A percentile compares a stretch with the other conserved stretches of the same genome.
Conservation (phyloP, 2,329 filamentous ascomycete genomes). For the Nemania sp. region DNA sequence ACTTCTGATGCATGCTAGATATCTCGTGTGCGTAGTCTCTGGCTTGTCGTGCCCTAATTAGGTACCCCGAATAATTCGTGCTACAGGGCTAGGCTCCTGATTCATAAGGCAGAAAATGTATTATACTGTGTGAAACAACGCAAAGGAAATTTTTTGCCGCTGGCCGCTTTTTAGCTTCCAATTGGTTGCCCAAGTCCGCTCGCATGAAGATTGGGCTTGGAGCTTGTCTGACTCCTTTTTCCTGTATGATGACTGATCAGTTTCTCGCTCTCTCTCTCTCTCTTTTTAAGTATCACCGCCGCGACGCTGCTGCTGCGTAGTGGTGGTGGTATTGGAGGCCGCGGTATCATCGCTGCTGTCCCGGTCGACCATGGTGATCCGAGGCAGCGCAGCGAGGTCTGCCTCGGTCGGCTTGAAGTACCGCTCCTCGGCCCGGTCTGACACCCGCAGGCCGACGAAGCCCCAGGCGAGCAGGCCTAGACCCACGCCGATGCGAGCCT, state of each 20-base stretch:
- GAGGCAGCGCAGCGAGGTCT: conserved; percentile 72
- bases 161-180: not conserved
- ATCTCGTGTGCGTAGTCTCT: too few species aligned
- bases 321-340: not conserved
- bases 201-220: too few species aligned
- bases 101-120: not conserved
- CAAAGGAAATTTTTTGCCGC: not conserved
- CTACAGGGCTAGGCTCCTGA: too few species aligned
- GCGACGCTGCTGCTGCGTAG: too few species aligned
- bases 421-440: conserved; percentile 72
- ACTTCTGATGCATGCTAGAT: too few species aligned
- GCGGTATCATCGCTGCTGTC: conserved; percentile 2
- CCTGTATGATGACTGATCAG: not conserved
- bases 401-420: conserved; percentile 72
- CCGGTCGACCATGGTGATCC: conserved; percentile 62
- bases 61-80: too few species aligned
- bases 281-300: too few species aligned
- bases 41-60: too few species aligned
- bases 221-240: not conserved
- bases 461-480: conserved; percentile 78
- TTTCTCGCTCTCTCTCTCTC: too few species aligned
- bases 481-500: conserved; percentile 72
- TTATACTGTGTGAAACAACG: not conserved
- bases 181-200: not conserved
- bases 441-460: conserved; percentile 69